A percentile compares a stretch with the other conserved stretches of the same genome.
Evolutionary conservation across 495 filamentous ascomycete species (phyloP).

Genomic region (Penicillium goetzii): DNA sequence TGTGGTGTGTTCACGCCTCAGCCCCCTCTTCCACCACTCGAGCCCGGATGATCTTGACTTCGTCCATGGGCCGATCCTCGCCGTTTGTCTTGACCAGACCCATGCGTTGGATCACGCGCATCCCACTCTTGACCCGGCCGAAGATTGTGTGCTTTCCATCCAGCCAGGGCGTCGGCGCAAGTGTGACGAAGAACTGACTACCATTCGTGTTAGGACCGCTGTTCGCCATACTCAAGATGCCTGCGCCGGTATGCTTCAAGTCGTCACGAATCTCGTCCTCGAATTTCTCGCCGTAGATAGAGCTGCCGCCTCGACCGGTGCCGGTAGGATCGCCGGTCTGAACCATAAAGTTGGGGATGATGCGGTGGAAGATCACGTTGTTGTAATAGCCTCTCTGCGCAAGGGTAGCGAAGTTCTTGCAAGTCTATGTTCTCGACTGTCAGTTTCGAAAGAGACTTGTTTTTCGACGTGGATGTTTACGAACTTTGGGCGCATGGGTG

Average conservation of each 20-base stretch:
- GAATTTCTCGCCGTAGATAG: slow-evolving; percentile 94
- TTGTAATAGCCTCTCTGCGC: slow-evolving; percentile 85
- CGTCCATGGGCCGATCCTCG: slow-evolving; percentile 79
- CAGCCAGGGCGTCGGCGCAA: slow-evolving; percentile 94
- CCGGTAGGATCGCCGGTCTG: slow-evolving; percentile 96
- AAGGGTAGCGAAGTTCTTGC: slow-evolving; percentile 85
- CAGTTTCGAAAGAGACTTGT: slow-evolving; percentile 7
- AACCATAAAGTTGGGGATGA: slow-evolving; percentile 96
- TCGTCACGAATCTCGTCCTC: slow-evolving; percentile 81
- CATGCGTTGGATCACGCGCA: slow-evolving; percentile 84
- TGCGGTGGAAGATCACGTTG: slow-evolving; percentile 82
- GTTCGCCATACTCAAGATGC: slow-evolving; percentile 95
- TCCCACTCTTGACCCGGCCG: slow-evolving; percentile 83
- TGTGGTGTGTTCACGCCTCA: slow-evolving; percentile 34
- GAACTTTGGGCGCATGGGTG: slow-evolving; percentile 71
- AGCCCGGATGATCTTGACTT: slow-evolving; percentile 80
- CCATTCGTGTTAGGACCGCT: slow-evolving; percentile 93
- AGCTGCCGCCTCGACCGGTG: slow-evolving; percentile 86
- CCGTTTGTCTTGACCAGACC: slow-evolving; percentile 83
- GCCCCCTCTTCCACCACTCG: slow-evolving; percentile 62
- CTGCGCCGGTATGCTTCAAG: slow-evolving; percentile 93
- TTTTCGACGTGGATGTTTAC: slow-evolving; percentile 1
- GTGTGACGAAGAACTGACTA: slow-evolving; percentile 83
- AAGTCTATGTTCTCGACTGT: slow-evolving; percentile 59
- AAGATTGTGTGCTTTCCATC: slow-evolving; percentile 99